Conservation (phyloP, 495 filamentous ascomycete species). For the Aspergillus indologenus region DNA sequence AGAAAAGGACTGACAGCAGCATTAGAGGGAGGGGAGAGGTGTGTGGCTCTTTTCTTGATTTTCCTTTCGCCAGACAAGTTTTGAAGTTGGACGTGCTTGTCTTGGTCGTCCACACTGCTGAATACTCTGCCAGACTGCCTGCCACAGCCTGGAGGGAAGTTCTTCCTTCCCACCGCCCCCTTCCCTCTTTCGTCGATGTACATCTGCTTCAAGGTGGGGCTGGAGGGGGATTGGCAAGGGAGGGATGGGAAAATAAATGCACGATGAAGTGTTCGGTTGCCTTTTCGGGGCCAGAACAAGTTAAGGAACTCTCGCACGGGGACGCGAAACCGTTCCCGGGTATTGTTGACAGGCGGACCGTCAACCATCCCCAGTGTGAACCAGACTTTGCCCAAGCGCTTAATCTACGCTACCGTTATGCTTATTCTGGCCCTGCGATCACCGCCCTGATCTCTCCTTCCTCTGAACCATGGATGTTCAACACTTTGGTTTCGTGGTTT, state of each 20-base stretch:
- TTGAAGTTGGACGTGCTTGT: constrained; percentile 5
- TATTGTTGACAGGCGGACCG: constrained; percentile 15
- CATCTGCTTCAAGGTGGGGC: constrained; percentile 13
- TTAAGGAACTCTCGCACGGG: constrained; percentile 3
- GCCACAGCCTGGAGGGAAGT: too few relatives aligned
- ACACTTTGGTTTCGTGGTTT: too few relatives aligned
- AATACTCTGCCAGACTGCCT: too few relatives aligned
- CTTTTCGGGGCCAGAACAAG: constrained; percentile 8
- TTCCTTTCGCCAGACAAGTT: not conserved
- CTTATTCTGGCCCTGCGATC: constrained; percentile 23
- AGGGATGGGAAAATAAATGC: constrained; percentile 16
- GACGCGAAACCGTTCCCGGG: constrained; percentile 3
- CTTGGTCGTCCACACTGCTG: not conserved
- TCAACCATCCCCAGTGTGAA: constrained; percentile 22
- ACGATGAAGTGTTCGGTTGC: constrained; percentile 30
- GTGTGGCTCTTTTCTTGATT: not conserved
- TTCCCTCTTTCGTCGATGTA: constrained; percentile 11
- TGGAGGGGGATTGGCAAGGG: not conserved
- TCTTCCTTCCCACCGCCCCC: not conserved
- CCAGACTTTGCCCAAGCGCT: constrained; percentile 24
- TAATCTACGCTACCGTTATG: constrained; percentile 31
- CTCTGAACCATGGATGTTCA: constrained; percentile 10
- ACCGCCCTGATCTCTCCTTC: constrained; percentile 9
- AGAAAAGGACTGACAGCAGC: too few relatives aligned
- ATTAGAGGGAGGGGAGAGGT: not conserved